Base-by-base conservation (phyloP, 1,284 basidiomycete genomes). In the Pseudozyma flocculosa region DNA sequence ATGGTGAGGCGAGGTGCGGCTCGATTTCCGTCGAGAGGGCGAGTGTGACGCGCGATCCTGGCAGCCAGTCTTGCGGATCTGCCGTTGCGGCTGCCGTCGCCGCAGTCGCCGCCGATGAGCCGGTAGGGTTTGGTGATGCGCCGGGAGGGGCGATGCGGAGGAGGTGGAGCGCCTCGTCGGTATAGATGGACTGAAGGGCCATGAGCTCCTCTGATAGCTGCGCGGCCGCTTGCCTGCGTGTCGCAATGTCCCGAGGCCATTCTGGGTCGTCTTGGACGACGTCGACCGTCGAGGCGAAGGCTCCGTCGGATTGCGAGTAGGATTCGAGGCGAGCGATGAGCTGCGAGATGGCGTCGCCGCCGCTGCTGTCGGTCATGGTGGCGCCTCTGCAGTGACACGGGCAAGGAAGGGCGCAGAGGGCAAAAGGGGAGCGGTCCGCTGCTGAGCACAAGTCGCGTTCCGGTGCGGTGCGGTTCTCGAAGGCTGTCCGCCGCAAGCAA, bases 131-230 rank as follows among this genome's bases (percentile, higher is more conserved):
- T n/a, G n/a, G n/a, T n/a, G n/a, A n/a, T n/a, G n/a, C n/a, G n/a
- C n/a, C n/a, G n/a, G n/a, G n/a, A n/a, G n/a, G n/a, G n/a, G n/a
- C 8, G 15, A 54, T 46, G 13, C 41, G 54, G 48, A 65, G 48
- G 18, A 72, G 37, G 14, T 64, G 50, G 7, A 75, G 49, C 21
- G 49, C 49, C 15, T 72, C 68, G 10, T 68, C 64, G 2, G 64
- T 66, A 43, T 74, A 77, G 52, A 77, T 77, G 48, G 69, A 71
- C 43, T 70, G 65, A 7, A 77, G 43, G 14, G 75, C 73, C 47
- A 61, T 45, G 14, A 73, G 63, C 44, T 73, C 72, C 30, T 73
- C 70, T 0, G 72, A 68, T 0, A 73, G 65, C 24, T 62, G 60
- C 10, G 52, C 48, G 1, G 55, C 55, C 11, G 67, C 46, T 29